Conservation (phyloP, 2,329 filamentous ascomycete species). For the Apiospora malaysiana region DNA sequence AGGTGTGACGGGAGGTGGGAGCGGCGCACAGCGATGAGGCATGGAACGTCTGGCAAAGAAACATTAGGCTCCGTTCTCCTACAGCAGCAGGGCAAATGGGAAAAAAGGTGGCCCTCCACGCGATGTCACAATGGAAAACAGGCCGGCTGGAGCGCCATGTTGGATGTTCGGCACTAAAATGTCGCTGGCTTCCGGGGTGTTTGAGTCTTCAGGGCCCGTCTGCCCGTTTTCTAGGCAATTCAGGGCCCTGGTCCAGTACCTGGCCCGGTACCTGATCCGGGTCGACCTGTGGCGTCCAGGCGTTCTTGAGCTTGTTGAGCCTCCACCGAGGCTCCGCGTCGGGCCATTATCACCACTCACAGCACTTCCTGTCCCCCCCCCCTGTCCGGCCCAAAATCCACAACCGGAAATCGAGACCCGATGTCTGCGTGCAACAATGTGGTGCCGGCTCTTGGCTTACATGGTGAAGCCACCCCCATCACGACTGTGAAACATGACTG, state of each 20-base stretch:
- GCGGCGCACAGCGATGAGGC: neutral
- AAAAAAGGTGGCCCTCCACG: neutral
- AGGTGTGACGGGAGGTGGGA: constrained; percentile 5
- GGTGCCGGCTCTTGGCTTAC: neutral
- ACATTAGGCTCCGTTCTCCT: neutral
- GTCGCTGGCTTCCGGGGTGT: neutral
- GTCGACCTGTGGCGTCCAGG: neutral
- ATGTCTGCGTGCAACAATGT: neutral
- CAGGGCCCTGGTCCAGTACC: too few relatives aligned
- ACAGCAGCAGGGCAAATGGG: neutral
- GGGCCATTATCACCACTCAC: constrained; percentile 10
- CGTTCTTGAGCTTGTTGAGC: neutral
- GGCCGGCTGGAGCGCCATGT: neutral
- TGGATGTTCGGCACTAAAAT: constrained; percentile 3
- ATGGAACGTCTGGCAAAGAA: neutral
- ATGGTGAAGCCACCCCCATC: constrained; percentile 12
- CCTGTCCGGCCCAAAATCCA: neutral
- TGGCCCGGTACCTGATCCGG: neutral
- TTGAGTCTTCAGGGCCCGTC: too few relatives aligned
- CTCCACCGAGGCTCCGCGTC: neutral
- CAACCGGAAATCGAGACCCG: constrained; percentile 6
- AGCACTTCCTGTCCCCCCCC: neutral
- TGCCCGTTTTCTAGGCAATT: too few relatives aligned
- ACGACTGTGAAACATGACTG: constrained; percentile 3
- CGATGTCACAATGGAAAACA: constrained; percentile 5